phyloP scores from a whole-genome alignment of 192 early-diverging fungal genomes.

The Podila clonocystis region DNA sequence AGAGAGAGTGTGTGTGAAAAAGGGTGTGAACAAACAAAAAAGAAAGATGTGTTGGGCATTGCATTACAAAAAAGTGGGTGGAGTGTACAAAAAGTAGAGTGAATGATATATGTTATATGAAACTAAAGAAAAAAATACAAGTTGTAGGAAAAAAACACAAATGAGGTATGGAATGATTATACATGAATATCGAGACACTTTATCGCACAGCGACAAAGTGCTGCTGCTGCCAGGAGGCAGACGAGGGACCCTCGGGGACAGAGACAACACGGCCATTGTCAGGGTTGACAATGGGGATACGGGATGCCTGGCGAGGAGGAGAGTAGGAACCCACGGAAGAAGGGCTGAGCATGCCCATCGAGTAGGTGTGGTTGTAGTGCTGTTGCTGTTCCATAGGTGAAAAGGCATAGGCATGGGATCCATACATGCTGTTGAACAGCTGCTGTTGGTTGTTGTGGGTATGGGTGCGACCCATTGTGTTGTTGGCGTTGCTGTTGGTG shows the following conservation, averaged over 20 bases:
- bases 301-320: conserved; percentile 36
- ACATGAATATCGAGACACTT: conserved; percentile 6
- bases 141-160: not conserved
- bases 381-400: conserved; percentile 12
- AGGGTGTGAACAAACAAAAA: too few relatives aligned
- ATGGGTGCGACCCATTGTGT: conserved; percentile 1
- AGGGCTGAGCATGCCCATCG: conserved; percentile 43
- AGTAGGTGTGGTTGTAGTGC: conserved; percentile 21
- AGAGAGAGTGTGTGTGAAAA: too few relatives aligned
- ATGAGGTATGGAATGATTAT: not conserved
- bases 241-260: conserved; percentile 21
- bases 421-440: conserved; percentile 43
- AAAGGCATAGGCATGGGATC: conserved; percentile 25
- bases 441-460: conserved; percentile 23
- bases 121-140: not conserved
- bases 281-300: conserved; percentile 50
- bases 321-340: conserved; percentile 34
- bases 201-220: conserved; percentile 56
- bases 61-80: not conserved
- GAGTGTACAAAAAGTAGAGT: not conserved
- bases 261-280: conserved; percentile 43
- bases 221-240: conserved; percentile 42
- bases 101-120: not conserved
- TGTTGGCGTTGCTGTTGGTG: not conserved
- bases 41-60: too few relatives aligned